These are phyloP conservation scores for Phytophthora pisi DNA, from an alignment of 352 stramenopile genomes.

Conservation along the genomic window DNA sequence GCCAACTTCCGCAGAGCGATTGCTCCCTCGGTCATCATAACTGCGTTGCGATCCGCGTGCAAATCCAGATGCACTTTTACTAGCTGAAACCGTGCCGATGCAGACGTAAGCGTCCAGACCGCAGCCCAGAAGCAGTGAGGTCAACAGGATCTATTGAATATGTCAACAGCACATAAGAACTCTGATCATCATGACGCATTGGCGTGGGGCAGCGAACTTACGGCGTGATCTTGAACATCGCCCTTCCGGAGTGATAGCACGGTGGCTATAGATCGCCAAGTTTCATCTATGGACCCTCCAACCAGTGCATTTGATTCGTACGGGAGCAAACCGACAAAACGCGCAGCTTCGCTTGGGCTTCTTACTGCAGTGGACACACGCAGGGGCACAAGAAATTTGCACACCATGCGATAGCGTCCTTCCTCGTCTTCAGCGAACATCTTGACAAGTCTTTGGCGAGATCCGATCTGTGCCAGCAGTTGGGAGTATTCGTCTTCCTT, in stretches of 20 bases:
- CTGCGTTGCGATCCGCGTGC: slow-evolving; percentile 16
- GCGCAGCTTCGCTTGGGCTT: slow-evolving; percentile 81
- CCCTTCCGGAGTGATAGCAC: slow-evolving; percentile 79
- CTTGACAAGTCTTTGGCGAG: slow-evolving; percentile 62
- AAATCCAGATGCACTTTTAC: slow-evolving; percentile 35
- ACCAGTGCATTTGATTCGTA: slow-evolving; percentile 62
- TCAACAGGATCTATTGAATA: slow-evolving; percentile 66
- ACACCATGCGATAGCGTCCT: slow-evolving; percentile 85
- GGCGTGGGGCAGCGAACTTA: slow-evolving; percentile 12
- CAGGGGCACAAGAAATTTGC: slow-evolving; percentile 79
- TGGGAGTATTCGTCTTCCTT: slow-evolving; percentile 33
- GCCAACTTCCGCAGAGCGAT: slow-evolving; percentile 41
- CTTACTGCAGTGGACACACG: slow-evolving; percentile 53
- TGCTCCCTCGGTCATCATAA: slow-evolving; percentile 19
- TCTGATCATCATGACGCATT: too few relatives aligned
- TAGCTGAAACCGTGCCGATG: slow-evolving; percentile 73
- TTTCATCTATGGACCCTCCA: slow-evolving; percentile 64
- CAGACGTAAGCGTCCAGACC: slow-evolving; percentile 89
- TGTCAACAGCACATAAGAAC: not conserved
- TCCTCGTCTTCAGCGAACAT: slow-evolving; percentile 90
- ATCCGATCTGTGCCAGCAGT: slow-evolving; percentile 15
- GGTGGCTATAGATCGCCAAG: slow-evolving; percentile 76
- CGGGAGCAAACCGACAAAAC: slow-evolving; percentile 84
- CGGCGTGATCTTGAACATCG: slow-evolving; percentile 85
- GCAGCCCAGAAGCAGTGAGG: slow-evolving; percentile 88